Percentiles rank a stretch among this genome's conserved stretches.
Conservation (phyloP, 129 eudicot species). For the Kitagawia praeruptora region DNA sequence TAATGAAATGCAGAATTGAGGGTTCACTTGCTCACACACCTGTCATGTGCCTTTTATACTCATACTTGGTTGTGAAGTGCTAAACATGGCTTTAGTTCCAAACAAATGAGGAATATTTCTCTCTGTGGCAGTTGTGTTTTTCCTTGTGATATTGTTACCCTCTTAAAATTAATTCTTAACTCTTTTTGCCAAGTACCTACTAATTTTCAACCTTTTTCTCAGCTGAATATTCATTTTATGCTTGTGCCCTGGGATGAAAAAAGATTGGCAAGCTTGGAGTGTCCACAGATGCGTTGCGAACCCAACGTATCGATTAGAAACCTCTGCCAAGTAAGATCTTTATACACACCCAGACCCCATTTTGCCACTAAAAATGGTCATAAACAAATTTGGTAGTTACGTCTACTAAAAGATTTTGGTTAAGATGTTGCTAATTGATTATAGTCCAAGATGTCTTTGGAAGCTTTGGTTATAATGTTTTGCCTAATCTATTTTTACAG, state of each 20-base stretch:
- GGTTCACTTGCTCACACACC: neutral
- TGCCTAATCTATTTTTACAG: constrained; percentile 27
- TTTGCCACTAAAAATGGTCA: neutral
- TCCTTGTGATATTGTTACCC: neutral
- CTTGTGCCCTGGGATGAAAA: constrained; percentile 49
- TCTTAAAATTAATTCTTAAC: neutral
- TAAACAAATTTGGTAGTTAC: neutral
- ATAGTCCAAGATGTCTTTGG: neutral
- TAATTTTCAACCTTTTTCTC: constrained; percentile 18
- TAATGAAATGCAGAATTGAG: constrained; percentile 1
- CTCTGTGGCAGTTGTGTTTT: neutral
- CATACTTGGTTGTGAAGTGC: constrained; percentile 10
- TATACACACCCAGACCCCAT: neutral
- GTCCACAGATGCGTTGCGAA: constrained; percentile 45
- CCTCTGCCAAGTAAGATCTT: constrained; percentile 39
- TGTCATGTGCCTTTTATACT: constrained; percentile 2
- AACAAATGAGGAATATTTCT: neutral
- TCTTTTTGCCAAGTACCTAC: constrained; percentile 3
- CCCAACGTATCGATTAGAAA: constrained; percentile 30
- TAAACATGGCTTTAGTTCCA: constrained; percentile 1
- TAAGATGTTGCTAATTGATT: neutral
- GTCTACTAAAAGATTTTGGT: neutral
- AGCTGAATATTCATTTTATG: constrained; percentile 42
- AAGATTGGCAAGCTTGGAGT: constrained; percentile 37
- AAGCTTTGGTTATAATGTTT: neutral